These are phyloP conservation scores for Verticillium zaregamsianum DNA, from an alignment of 2,329 filamentous ascomycete species.

Conservation along the genomic window DNA sequence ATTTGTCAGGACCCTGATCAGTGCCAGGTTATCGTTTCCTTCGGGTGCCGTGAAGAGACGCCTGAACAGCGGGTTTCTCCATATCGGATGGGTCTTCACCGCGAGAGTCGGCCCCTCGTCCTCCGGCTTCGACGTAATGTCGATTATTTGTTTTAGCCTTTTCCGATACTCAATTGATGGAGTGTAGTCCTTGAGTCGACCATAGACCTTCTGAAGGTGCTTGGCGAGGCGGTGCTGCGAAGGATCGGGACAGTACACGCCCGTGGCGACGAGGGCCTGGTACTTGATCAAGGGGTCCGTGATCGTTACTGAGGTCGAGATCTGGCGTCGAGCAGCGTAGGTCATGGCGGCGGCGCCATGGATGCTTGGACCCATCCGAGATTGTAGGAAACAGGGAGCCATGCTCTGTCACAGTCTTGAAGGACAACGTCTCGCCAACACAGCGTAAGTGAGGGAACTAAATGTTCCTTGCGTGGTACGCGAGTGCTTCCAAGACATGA, in stretches of 20 bases:
- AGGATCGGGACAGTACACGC: conserved; percentile 63
- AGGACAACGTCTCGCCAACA: neutral
- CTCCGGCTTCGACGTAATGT: conserved; percentile 30
- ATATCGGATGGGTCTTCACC: conserved; percentile 49
- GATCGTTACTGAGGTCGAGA: conserved; percentile 51
- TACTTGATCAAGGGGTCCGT: conserved; percentile 76
- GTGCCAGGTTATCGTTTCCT: conserved; percentile 54
- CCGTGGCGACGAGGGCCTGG: conserved; percentile 63
- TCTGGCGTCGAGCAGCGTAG: conserved; percentile 19
- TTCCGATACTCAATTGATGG: conserved; percentile 66
- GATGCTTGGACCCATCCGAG: neutral
- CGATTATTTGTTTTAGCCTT: conserved; percentile 57
- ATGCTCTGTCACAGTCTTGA: neutral
- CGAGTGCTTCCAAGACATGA: neutral
- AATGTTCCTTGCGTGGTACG: no score
- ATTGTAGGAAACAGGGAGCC: neutral
- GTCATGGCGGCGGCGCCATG: conserved; percentile 3
- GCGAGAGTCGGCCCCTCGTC: conserved; percentile 36
- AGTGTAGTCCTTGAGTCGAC: conserved; percentile 72
- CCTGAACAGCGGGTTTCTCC: conserved; percentile 54
- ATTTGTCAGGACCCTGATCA: conserved; percentile 65
- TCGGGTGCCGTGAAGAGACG: conserved; percentile 55
- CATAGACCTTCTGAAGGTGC: conserved; percentile 73
- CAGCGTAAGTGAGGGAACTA: neutral
- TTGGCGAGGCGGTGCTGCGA: conserved; percentile 70